Base-by-base conservation (phyloP, 306 rosid species). In the Lithocarpus polystachyus region DNA sequence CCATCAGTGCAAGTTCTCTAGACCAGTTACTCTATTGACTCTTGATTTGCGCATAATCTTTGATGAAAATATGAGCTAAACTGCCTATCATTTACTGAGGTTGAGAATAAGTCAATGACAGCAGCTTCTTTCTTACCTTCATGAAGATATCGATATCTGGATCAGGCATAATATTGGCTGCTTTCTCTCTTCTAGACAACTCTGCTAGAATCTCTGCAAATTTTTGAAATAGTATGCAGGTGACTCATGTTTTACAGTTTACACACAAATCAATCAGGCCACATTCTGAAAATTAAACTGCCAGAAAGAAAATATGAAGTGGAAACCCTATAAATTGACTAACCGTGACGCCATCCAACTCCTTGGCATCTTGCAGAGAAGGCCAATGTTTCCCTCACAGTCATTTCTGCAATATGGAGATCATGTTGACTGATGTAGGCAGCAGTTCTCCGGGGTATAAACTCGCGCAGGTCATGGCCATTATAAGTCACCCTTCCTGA, bases 341-440 rank as follows among this genome's bases (percentile, higher is more conserved):
- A 12, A 87, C 88, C 91, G 1, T 80, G 78, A 35, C 85, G 84
- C 5, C 85, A 77, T 51, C 89, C 91, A 24, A 85, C 91, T 26
- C 91, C 87, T 59, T 88, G 91, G 73, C 87, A 85, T 75, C 85
- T 86, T 10, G 87, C 89, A 17, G 91, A 86, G 19, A 88, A 88
- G 60, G 89, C 87, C 74, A 85, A 61, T 14, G 91, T 88, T 71
- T 88, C 91, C 20, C 89, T 75, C 5, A 88, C 91, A 53, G 91
- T 85, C 89, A 88, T 82, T 80, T 88, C 89, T 69, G 82, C 80
- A n/a, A 83, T 72, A 75, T 88, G 91, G 20, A 60, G 40, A 81
- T 85, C 91, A 48, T 82, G 35, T 73, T 87, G 90, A 64, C 90
- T 84, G 29, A 77, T 84, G 67, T 84, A 84, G 18, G 90, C 88